A percentile compares a stretch with the other conserved stretches of the same genome.
These are phyloP conservation scores for Triangularia setosa DNA, from an alignment of 2,329 filamentous ascomycete genomes.

Conservation along the genomic window DNA sequence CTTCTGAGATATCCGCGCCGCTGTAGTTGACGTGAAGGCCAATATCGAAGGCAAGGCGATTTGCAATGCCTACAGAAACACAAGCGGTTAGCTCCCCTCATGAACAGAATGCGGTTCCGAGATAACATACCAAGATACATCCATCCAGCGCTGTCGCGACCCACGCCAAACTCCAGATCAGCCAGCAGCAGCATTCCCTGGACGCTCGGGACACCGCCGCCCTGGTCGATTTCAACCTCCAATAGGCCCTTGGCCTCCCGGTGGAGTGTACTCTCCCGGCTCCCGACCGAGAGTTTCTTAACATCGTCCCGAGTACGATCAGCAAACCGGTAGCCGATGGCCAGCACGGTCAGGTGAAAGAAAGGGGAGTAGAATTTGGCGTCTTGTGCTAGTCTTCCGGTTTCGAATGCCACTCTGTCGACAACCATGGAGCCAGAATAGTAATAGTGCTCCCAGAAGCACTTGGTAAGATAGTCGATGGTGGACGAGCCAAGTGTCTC, in stretches of 20 bases:
- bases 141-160: slow-evolving; percentile 52
- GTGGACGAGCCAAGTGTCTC: slow-evolving; percentile 42
- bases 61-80: slow-evolving; percentile 36
- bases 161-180: slow-evolving; percentile 51
- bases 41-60: slow-evolving; percentile 43
- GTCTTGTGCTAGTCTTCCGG: slow-evolving; percentile 42
- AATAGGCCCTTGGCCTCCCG: slow-evolving; percentile 52
- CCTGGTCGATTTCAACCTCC: slow-evolving; percentile 49
- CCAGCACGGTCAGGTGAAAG: slow-evolving; percentile 48
- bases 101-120: slow-evolving; percentile 22
- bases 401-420: slow-evolving; percentile 47
- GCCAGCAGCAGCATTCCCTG: slow-evolving; percentile 49
- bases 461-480: slow-evolving; percentile 49
- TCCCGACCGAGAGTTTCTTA: slow-evolving; percentile 41
- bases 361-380: slow-evolving; percentile 50
- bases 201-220: slow-evolving; percentile 49
- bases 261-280: slow-evolving; percentile 49
- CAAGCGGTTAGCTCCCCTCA: neutral
- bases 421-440: slow-evolving; percentile 47
- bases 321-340: slow-evolving; percentile 49
- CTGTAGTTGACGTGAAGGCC: slow-evolving; percentile 47
- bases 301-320: slow-evolving; percentile 48
- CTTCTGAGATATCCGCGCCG: slow-evolving; percentile 40
- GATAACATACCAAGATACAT: slow-evolving; percentile 46
- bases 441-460: slow-evolving; percentile 48